Conservation (phyloP, 768 basidiomycete species). For the Hygrocybe coccinea region DNA sequence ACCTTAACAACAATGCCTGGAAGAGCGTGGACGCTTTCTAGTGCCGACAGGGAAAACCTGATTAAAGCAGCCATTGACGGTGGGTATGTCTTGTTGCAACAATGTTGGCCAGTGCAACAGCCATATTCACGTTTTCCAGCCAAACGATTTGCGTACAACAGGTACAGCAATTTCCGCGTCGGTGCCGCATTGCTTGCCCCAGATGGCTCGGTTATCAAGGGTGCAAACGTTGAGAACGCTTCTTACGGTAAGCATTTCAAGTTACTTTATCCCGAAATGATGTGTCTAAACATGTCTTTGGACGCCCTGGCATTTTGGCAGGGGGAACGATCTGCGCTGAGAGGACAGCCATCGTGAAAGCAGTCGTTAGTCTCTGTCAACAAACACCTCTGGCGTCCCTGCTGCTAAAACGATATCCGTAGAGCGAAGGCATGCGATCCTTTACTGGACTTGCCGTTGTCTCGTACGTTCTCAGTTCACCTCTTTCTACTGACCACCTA, state of each 20-base stretch:
- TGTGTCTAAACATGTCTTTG: not conserved
- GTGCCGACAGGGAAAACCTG: no score
- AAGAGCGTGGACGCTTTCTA: no score
- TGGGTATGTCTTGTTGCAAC: not conserved
- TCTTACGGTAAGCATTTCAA: constrained; percentile 66
- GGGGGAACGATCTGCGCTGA: constrained; percentile 93
- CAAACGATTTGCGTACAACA: constrained; percentile 68
- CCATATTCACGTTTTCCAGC: no score
- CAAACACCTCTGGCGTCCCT: not conserved
- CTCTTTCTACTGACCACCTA: not conserved
- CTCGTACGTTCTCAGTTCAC: constrained; percentile 45
- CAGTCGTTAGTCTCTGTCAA: constrained; percentile 56
- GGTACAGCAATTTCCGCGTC: constrained; percentile 89
- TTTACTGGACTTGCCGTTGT: constrained; percentile 80
- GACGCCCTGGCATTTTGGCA: constrained; percentile 24
- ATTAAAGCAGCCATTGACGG: constrained; percentile 1
- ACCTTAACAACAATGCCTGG: no score
- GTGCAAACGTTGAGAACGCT: constrained; percentile 93
- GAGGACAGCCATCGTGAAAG: constrained; percentile 91
- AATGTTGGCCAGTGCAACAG: not conserved
- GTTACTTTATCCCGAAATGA: no score
- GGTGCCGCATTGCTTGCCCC: constrained; percentile 78
- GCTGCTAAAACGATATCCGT: not conserved
- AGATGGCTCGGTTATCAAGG: constrained; percentile 70
- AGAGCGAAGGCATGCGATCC: constrained; percentile 74